phyloP scores from a whole-genome alignment of 1,284 basidiomycete species.

The Ustilago loliicola region DNA sequence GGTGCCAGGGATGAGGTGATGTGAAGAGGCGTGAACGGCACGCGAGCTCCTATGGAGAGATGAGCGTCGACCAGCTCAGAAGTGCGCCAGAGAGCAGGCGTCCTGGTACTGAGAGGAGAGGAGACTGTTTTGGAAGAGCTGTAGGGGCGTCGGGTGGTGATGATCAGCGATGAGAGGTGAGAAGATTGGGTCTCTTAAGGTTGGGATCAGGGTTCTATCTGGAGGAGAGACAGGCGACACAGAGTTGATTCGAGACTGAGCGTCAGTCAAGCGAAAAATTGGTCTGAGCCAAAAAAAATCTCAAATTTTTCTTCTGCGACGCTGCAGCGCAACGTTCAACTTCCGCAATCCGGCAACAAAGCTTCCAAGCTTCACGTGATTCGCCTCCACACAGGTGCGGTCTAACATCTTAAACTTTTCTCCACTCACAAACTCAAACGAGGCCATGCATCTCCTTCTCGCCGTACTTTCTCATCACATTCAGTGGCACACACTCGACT shows the following conservation, averaged over 20 bases:
- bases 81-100: background rate
- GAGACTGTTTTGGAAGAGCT: background rate
- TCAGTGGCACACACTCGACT: background rate
- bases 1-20: background rate
- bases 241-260: background rate
- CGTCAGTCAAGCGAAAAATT: constrained; percentile 5
- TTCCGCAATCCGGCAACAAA: constrained; percentile 32
- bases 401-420: constrained; percentile 1
- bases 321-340: background rate
- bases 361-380: constrained; percentile 1
- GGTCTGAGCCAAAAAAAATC: constrained; percentile 33
- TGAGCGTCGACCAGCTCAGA: background rate
- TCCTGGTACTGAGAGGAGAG: background rate
- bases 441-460: background rate
- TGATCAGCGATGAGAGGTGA: background rate
- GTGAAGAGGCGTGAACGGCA: background rate
- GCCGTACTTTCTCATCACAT: background rate
- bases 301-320: constrained; percentile 36
- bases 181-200: background rate
- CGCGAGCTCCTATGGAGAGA: background rate
- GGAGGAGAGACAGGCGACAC: constrained; percentile 9
- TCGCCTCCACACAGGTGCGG: background rate
- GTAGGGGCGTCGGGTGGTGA: background rate
- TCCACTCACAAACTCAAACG: background rate
- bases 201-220: constrained; percentile 6